Evolutionary conservation across 139 green algal genomes (phyloP), one percentile per base, ranked within the genome.

Genomic region (Mychonastes homosphaera): DNA sequence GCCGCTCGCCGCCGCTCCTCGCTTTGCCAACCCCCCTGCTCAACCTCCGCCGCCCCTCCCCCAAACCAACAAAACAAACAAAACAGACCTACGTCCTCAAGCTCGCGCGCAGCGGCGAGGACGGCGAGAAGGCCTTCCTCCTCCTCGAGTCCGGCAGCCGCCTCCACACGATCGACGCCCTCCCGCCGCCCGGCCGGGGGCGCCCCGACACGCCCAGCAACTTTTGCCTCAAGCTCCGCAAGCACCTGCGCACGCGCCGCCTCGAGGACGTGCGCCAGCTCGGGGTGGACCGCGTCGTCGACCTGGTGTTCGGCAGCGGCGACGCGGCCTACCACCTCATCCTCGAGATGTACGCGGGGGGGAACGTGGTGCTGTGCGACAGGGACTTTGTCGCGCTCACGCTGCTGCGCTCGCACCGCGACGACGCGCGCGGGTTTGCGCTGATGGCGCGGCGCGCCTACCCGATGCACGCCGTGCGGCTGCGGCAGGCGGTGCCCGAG

Each of bases 191-290:
- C 12, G 36, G 12, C 12, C 36, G 36, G 36, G 36, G 36, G 10
- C 36, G 12, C 13, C 43, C 61, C 39, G 75, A 90, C 58, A 74
- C 87, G 2, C 90, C 90, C 8, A 87, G 72, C 32, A 94, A 94
- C 64, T 96, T 98, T 72, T 87, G 75, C 0, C 74, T 98, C 16
- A 98, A 98, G 80, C 77, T 98, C 63, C 81, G 91, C 39, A 97
- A 97, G 77, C 91, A 98, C 74, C 74, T 97, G 36, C 81, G 91
- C 32, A 87, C 83, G 1, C 73, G 84, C 19, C 74, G 91, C 16
- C 68, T 98, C 35, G 84, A 94, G 58, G 69, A 78, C 29, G 82
- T 97, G 23, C 68, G 69, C 47, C 89, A 98, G 81, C 79, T 98
- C 49, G 91, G 91, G 9, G 78, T 95, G 26, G 91, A 98, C 72